Conservation (phyloP, 192 early-diverging fungal species). For the Lobosporangium transversale region DNA sequence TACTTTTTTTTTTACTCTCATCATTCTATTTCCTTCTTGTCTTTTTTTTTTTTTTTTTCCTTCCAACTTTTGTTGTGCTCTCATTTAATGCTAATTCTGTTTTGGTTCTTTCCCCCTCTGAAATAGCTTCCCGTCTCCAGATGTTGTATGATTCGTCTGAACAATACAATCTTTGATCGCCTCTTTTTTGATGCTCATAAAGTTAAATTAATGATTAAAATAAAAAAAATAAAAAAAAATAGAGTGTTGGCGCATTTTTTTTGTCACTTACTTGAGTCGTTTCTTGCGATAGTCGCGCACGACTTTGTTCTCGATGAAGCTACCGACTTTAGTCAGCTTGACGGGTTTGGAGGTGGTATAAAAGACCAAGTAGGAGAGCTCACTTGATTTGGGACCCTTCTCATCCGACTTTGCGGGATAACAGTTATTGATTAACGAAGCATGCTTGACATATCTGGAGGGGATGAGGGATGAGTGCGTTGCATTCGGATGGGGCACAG, state of each 20-base stretch:
- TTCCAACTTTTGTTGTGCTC: no score
- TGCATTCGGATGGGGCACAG: constrained; percentile 18
- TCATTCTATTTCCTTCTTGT: no score
- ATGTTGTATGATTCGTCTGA: no score
- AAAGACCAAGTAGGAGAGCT: constrained; percentile 88
- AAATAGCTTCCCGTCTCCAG: no score
- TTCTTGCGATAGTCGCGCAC: constrained; percentile 70
- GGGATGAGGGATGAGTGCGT: constrained; percentile 50
- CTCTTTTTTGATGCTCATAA: not conserved
- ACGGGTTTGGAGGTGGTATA: constrained; percentile 88
- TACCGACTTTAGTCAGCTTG: constrained; percentile 90
- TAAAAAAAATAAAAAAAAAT: constrained; percentile 4
- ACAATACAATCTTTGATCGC: no score
- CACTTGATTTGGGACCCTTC: constrained; percentile 76
- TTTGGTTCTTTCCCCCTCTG: no score
- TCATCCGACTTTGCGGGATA: constrained; percentile 72
- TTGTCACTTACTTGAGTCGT: constrained; percentile 69
- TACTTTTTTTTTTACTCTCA: no score
- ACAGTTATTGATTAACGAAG: constrained; percentile 79
- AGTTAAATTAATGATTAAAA: not conserved
- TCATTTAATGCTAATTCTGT: no score
- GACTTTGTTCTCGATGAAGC: constrained; percentile 77
- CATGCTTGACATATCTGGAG: constrained; percentile 77
- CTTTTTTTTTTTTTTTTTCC: no score
- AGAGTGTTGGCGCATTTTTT: not conserved